Evolutionary conservation across 2,329 filamentous ascomycete genomes (phyloP), one percentile per base, ranked within the genome.

Genomic region (Cladosporium velox): DNA sequence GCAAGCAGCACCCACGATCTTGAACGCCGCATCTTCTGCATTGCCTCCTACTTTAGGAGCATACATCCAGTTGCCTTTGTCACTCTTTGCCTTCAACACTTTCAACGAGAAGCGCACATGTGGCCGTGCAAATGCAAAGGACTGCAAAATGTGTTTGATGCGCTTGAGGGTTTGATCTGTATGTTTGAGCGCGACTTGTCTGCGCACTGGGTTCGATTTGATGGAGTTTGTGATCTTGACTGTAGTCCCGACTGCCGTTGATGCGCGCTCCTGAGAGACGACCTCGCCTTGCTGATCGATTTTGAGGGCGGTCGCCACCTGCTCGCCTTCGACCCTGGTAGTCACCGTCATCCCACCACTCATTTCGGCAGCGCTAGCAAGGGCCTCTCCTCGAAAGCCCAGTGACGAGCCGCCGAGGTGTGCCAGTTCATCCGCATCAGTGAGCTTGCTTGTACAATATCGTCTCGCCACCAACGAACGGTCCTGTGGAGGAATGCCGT

Each of bases 351-450:
- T 67, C 2, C 74, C 78, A 3, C 82, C 80, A 44, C 86, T 87
- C 66, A 91, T 74, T 51, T 85, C 82, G 67, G 86, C 88, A 66
- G 84, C 83, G 75, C 87, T 88, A 47, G 90, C 89, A 67, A 94
- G 79, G 18, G 90, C 90, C 73, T 92, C 87, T 24, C 91, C 91
- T 41, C 91, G 86, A 73, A 93, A 94, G 1, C 91, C 91, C n/a
- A 93, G 82, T 35, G 84, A 88, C 52, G 79, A 81, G 1, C 85
- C 84, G 8, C 85, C 87, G 24, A 88, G 78, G 1, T 73, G 75
- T 60, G 79, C 81, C 44, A 93, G 79, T 59, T 93, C 89, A 0
- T 86, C 82, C 66, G 90, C 86, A n/a, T 79, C 80, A 59, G 79
- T 80, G 52, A 93, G 82, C 78, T 93, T 94, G 81, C 90, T 93